phyloP scores from a whole-genome alignment of 306 rosid genomes.

The Medicago arabica region DNA sequence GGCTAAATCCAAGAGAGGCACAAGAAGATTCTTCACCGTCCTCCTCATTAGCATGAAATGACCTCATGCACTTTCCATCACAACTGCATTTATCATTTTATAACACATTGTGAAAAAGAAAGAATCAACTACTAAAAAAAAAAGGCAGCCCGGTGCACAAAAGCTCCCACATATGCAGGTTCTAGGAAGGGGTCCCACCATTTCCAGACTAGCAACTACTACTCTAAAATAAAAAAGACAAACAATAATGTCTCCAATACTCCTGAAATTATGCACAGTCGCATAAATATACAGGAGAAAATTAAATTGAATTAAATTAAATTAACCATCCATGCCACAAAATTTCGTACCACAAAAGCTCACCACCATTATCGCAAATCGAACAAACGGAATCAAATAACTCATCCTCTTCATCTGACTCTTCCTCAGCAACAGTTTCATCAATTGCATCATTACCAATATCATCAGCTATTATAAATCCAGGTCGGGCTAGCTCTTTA shows the following conservation, averaged over 20 bases:
- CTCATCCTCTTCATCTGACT: conserved; percentile 63
- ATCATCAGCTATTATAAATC: conserved; percentile 80
- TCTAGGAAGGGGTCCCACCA: too few species aligned
- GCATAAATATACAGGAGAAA: conserved; percentile 9
- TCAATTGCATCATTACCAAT: conserved; percentile 54
- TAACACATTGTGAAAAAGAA: background rate
- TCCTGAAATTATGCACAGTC: conserved; percentile 15
- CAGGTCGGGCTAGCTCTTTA: conserved; percentile 57
- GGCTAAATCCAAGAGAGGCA: conserved; percentile 70
- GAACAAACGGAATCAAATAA: conserved; percentile 88
- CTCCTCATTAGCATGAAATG: conserved; percentile 77
- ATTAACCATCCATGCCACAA: conserved; percentile 9
- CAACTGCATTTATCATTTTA: conserved; percentile 62
- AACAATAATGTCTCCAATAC: background rate
- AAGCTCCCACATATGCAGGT: too few species aligned
- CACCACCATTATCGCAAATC: conserved; percentile 91
- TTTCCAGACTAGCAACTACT: background rate
- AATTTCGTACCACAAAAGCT: conserved; percentile 64
- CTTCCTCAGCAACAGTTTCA: conserved; percentile 52
- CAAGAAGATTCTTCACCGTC: conserved; percentile 68
- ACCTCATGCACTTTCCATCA: conserved; percentile 94
- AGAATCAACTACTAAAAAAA: background rate
- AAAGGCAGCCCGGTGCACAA: too few species aligned
- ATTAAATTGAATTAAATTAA: conserved; percentile 1
- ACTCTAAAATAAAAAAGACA: conserved; percentile 12